phyloP scores from a whole-genome alignment of 1,139 yeast genomes.

The Candida buenavistaensis region DNA sequence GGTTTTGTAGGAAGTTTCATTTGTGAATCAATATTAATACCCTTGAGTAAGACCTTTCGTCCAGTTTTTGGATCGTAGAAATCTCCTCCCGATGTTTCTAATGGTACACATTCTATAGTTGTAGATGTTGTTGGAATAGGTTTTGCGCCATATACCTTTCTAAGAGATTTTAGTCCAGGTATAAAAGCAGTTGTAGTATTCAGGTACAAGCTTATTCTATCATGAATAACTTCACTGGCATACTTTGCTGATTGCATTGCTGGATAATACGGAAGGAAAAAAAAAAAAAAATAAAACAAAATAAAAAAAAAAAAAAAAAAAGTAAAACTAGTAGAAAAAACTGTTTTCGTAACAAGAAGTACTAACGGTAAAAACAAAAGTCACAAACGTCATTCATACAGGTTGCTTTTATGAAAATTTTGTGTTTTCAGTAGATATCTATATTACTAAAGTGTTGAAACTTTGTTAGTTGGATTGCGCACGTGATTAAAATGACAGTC shows the following conservation, averaged over 20 bases:
- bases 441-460: too few species aligned
- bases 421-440: too few species aligned
- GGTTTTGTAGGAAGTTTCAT: slow-evolving; percentile 72
- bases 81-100: slow-evolving; percentile 46
- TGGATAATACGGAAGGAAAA: background rate
- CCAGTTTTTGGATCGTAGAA: slow-evolving; percentile 58
- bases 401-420: too few species aligned
- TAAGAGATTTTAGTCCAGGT: slow-evolving; percentile 30
- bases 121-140: slow-evolving; percentile 18
- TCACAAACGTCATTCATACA: too few species aligned
- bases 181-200: slow-evolving; percentile 25
- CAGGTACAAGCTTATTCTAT: slow-evolving; percentile 32
- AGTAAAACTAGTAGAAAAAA: too few species aligned
- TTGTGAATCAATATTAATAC: slow-evolving; percentile 80
- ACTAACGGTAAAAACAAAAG: too few species aligned
- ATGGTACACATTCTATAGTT: slow-evolving; percentile 32
- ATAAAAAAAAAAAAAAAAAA: too few species aligned
- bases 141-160: slow-evolving; percentile 21
- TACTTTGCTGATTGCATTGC: slow-evolving; percentile 15
- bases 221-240: slow-evolving; percentile 33
- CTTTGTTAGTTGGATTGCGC: too few species aligned
- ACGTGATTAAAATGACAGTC: too few species aligned
- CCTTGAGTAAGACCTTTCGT: slow-evolving; percentile 64
- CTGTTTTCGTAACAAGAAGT: too few species aligned
- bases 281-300: too few species aligned